phyloP scores from a whole-genome alignment of 768 basidiomycete genomes.

The Xanthoconium purpureum region DNA sequence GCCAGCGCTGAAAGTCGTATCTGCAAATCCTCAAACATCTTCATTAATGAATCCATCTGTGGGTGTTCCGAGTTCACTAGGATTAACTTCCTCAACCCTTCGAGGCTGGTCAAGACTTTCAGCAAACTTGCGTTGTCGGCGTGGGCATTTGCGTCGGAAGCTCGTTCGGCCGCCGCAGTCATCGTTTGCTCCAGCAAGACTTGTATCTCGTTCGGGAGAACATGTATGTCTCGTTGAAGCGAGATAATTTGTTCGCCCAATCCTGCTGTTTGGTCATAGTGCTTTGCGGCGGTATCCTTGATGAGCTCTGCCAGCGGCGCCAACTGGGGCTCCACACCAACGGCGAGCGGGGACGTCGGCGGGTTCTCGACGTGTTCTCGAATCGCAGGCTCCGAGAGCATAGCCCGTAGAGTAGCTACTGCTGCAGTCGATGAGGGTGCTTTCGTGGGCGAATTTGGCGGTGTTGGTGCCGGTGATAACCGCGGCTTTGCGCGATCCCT shows the following conservation, averaged over 20 bases:
- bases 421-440: not conserved
- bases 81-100: conserved; percentile 17
- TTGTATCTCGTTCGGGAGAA: conserved; percentile 28
- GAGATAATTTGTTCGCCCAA: conserved; percentile 33
- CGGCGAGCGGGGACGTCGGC: conserved; percentile 5
- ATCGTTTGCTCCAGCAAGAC: conserved; percentile 11
- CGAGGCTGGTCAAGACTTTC: conserved; percentile 13
- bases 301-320: conserved; percentile 33
- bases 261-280: conserved; percentile 35
- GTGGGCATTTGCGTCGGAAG: not conserved
- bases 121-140: conserved; percentile 1
- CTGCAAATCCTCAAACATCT: conserved; percentile 40
- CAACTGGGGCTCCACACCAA: conserved; percentile 17
- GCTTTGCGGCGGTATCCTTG: conserved; percentile 34
- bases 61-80: conserved; percentile 4
- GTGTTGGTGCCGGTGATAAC: not conserved
- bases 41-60: conserved; percentile 24
- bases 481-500: conserved; percentile 1
- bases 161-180: conserved; percentile 1
- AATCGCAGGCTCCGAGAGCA: conserved; percentile 21
- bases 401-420: conserved; percentile 7
- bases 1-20: conserved; percentile 38
- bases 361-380: conserved; percentile 18
- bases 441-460: conserved; percentile 13
- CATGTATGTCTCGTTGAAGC: conserved; percentile 30